Evolutionary conservation across 2,329 filamentous ascomycete genomes (phyloP).

Genomic region (Diaporthe ilicicola): DNA sequence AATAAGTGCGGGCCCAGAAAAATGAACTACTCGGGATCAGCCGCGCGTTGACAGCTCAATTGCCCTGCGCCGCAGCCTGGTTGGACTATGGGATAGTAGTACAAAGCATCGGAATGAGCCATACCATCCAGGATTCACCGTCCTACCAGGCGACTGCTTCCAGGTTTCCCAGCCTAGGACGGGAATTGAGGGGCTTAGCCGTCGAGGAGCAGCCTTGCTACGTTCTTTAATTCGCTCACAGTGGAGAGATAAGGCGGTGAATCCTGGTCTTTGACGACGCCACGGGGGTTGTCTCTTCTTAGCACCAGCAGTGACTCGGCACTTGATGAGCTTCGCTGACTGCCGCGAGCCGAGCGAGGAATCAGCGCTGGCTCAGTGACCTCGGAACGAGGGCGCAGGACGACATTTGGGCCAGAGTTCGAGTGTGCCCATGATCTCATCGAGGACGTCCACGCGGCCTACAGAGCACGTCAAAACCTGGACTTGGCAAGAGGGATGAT

Average conservation of each 20-base stretch:
- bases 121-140: conserved; percentile 1
- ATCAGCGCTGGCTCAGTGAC: background rate
- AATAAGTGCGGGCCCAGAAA: conserved; percentile 1
- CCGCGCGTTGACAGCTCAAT: conserved; percentile 11
- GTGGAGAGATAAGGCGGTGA: background rate
- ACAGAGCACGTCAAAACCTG: background rate
- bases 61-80: background rate
- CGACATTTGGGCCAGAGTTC: background rate
- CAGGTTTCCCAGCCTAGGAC: background rate
- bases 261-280: background rate
- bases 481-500: no score
- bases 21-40: conserved; percentile 15
- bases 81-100: background rate
- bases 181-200: background rate
- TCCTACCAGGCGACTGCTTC: background rate
- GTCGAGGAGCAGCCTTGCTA: background rate
- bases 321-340: background rate
- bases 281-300: background rate
- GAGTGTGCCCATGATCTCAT: background rate
- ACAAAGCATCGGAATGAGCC: background rate
- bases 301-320: background rate
- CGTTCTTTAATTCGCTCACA: background rate
- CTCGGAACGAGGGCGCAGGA: background rate
- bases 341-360: background rate
- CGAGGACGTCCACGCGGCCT: background rate